A percentile compares a stretch with the other conserved stretches of the same genome.
Conservation (phyloP, 169 alveolate species). For the Plasmodium knowlesi region DNA sequence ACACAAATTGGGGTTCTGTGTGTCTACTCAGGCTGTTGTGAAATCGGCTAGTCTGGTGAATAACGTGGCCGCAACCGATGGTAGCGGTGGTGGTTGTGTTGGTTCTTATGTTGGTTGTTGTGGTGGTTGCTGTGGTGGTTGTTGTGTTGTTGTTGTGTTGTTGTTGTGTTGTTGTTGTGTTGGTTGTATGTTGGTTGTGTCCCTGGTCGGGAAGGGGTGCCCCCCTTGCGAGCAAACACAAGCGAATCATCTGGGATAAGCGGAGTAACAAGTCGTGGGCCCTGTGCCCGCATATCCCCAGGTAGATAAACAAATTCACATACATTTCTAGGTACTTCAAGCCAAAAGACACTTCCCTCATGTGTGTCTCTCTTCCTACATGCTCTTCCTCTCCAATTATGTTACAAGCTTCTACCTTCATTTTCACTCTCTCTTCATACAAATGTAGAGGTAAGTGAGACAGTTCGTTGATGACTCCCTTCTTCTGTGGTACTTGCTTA, state of each 20-base stretch:
- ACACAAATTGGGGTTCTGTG: not conserved
- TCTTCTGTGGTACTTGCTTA: not conserved
- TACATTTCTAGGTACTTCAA: conserved; percentile 37
- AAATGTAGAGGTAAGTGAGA: conserved; percentile 71
- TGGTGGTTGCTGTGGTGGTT: too few relatives aligned
- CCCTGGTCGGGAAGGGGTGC: not conserved
- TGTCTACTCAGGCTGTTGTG: not conserved
- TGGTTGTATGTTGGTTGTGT: too few relatives aligned
- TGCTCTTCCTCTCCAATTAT: conserved; percentile 9
- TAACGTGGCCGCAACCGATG: not conserved
- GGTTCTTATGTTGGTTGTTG: too few relatives aligned
- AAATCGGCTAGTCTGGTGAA: not conserved
- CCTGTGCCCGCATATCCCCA: conserved; percentile 34
- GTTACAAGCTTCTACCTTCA: conserved; percentile 42
- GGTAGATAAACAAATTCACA: conserved; percentile 35
- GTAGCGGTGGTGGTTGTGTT: not conserved
- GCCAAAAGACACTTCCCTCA: not conserved
- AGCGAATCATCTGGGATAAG: conserved; percentile 10
- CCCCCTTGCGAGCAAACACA: not conserved
- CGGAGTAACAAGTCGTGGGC: not conserved
- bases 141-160: too few relatives aligned
- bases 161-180: too few relatives aligned
- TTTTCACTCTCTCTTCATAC: not conserved
- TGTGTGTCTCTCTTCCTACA: not conserved
- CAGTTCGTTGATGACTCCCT: conserved; percentile 22